phyloP scores from a whole-genome alignment of 352 stramenopile species.

The Blastocystis hominis region DNA sequence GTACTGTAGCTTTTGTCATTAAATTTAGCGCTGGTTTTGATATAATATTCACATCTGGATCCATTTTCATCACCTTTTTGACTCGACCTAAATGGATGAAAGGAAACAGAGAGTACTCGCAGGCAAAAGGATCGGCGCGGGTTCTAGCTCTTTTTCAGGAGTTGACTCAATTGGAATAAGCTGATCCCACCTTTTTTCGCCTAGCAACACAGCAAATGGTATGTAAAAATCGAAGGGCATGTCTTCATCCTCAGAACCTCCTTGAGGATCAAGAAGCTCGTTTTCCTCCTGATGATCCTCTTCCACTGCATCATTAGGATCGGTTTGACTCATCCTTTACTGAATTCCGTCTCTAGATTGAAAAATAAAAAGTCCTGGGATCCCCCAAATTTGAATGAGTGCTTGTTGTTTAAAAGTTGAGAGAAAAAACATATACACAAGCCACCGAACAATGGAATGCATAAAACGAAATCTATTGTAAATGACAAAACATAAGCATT shows the following conservation, averaged over 20 bases:
- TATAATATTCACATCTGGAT: constrained; percentile 16
- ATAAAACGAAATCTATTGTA: too few relatives aligned
- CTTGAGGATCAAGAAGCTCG: background rate
- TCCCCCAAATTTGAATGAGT: too few relatives aligned
- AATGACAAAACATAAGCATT: too few relatives aligned
- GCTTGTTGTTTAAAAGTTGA: too few relatives aligned
- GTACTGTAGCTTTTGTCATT: constrained; percentile 18
- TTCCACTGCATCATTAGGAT: background rate
- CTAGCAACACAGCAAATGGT: background rate
- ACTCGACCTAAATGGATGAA: background rate
- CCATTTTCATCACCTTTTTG: constrained; percentile 34
- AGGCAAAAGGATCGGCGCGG: background rate
- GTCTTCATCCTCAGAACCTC: background rate
- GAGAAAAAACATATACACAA: too few relatives aligned
- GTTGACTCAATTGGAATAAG: background rate
- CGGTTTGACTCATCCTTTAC: too few relatives aligned
- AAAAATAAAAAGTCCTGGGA: too few relatives aligned
- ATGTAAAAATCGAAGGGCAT: background rate
- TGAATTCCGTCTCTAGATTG: too few relatives aligned
- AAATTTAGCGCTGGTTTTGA: background rate
- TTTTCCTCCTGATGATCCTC: background rate
- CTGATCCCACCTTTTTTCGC: background rate
- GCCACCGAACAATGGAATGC: too few relatives aligned
- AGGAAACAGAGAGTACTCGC: background rate
- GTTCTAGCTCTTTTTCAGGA: background rate